Evolutionary conservation across 2,329 filamentous ascomycete genomes (phyloP), one percentile per base, ranked within the genome.

Genomic region (Cladosporium sp.): DNA sequence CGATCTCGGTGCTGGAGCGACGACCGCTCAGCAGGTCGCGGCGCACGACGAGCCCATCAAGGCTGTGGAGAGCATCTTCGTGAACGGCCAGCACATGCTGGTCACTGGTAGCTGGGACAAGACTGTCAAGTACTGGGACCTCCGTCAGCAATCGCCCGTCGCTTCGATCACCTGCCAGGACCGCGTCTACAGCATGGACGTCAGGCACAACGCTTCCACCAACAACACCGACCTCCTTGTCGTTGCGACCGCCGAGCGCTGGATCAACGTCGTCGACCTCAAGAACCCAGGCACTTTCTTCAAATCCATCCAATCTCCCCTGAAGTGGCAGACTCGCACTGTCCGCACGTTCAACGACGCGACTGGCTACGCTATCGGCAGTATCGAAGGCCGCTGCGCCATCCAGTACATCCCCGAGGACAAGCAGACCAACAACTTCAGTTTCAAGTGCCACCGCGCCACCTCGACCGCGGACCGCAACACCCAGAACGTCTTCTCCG

Each of bases 331-430:
- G 78, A 99, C 93, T 1, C 80, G 92, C 52, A 89, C 95, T 11
- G 88, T 97, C 45, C 93, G 87, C 73, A 97, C 92, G 75, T 99
- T 99, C 69, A 84, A 85, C 12, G 92, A 99, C 67, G 87, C 89
- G 6, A 84, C 84, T 1, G 93, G 93, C 5, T 99, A 95, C 65
- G 93, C 93, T 1, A 88, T 99, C 44, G 93, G 93, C 49, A 95
- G 89, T 66, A 96, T 99, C 62, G 93, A 99, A 69, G 93, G 93
- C 24, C 86, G 93, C 50, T 99, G 93, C 68, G 93, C 93, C 1
- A 99, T 99, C 57, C 93, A 99, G 68, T 97, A 99, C 63, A 89
- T 96, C 32, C 92, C 99, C 64, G 93, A 99, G 38, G 96, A 96
- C 71, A 90, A 99, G 67, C 53, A 57, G 42, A 71, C 69, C 57